Evolutionary conservation across 208 protist genomes (phyloP).

Genomic region (Naegleria fowleri): DNA sequence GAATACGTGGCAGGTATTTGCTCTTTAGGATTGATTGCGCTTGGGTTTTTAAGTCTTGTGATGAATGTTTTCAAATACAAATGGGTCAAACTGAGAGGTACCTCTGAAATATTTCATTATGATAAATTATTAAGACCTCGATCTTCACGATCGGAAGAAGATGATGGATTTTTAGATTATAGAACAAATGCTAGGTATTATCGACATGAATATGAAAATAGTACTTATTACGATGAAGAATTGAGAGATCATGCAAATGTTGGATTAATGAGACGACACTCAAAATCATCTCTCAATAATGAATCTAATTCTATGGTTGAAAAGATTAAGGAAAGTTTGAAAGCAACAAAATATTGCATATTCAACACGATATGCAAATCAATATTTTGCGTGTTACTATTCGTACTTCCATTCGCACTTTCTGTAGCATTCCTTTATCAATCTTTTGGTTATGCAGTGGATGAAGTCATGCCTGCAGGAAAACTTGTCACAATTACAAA

Average conservation of each 20-base stretch:
- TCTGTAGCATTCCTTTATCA: background rate
- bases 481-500: background rate
- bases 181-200: background rate
- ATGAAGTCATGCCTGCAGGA: background rate
- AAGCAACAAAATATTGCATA: background rate
- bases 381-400: background rate
- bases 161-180: background rate
- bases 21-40: background rate
- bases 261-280: background rate
- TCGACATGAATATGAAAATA: too few relatives aligned
- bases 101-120: background rate
- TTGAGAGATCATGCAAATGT: background rate
- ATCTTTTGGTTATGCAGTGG: background rate
- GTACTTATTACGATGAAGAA: background rate
- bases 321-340: background rate
- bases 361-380: background rate
- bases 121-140: conserved; percentile 1
- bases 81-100: background rate
- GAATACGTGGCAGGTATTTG: background rate
- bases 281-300: background rate
- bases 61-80: background rate
- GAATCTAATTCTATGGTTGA: background rate
- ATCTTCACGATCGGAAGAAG: background rate
- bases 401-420: background rate
- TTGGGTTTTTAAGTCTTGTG: background rate